These are phyloP conservation scores for Sporisorium iseilematis-ciliati DNA, from an alignment of 1,284 basidiomycete genomes.

Conservation along the genomic window DNA sequence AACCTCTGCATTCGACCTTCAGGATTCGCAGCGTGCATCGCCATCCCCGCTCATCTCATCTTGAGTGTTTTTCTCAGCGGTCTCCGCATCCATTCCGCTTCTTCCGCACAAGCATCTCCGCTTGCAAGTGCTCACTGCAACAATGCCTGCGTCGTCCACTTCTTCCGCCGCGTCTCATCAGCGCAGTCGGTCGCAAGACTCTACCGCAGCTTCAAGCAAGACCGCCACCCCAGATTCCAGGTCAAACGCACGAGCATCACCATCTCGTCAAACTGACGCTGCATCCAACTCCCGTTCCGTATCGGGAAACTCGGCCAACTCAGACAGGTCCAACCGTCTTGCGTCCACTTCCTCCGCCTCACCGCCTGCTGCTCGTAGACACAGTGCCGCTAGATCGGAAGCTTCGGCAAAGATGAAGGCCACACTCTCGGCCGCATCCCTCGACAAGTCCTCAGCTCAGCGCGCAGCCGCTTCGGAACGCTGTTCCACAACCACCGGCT, in stretches of 20 bases:
- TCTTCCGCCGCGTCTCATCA: conserved; percentile 8
- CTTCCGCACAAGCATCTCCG: background rate
- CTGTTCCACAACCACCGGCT: conserved; percentile 2
- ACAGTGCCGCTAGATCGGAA: conserved; percentile 40
- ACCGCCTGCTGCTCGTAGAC: conserved; percentile 20
- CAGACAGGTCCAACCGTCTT: conserved; percentile 17
- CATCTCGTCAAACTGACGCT: conserved; percentile 8
- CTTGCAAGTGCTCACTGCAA: background rate
- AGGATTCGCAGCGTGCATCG: conserved; percentile 4
- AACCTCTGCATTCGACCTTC: background rate
- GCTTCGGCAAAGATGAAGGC: conserved; percentile 50
- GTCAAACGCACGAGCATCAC: conserved; percentile 7
- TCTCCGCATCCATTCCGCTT: background rate
- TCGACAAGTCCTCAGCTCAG: conserved; percentile 26
- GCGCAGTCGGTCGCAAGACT: conserved; percentile 28
- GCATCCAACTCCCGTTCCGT: conserved; percentile 14
- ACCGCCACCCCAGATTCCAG: background rate
- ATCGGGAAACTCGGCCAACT: conserved; percentile 18
- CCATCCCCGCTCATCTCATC: background rate
- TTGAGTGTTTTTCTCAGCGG: background rate
- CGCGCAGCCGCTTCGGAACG: conserved; percentile 8
- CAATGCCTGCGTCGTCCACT: conserved; percentile 17
- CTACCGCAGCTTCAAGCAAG: conserved; percentile 1
- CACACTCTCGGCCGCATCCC: conserved; percentile 42
- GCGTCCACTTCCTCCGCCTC: conserved; percentile 9